These are phyloP conservation scores for Botrytis medusae DNA, from an alignment of 2,329 filamentous ascomycete genomes.

Conservation along the genomic window DNA sequence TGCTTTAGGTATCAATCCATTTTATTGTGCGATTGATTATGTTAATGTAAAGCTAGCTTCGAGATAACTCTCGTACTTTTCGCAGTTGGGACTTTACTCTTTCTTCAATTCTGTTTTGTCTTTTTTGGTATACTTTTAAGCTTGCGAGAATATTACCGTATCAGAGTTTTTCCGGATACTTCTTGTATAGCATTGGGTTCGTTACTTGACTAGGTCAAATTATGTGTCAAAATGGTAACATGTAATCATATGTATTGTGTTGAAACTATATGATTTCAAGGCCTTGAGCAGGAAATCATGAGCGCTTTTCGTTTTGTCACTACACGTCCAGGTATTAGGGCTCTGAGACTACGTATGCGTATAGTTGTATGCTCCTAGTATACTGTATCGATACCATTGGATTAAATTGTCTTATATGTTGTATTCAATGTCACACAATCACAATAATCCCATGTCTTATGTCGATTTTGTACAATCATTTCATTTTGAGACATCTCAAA, in stretches of 20 bases:
- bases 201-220: background rate
- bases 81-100: background rate
- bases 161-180: rapidly evolving
- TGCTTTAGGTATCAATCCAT: background rate
- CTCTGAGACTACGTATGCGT: background rate
- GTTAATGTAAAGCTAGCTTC: background rate
- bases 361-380: background rate
- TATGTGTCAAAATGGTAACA: background rate
- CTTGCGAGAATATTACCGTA: background rate
- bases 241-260: background rate
- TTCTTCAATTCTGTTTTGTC: background rate
- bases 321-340: background rate
- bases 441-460: background rate
- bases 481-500: background rate
- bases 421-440: background rate
- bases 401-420: background rate
- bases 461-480: background rate
- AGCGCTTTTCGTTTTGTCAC: background rate
- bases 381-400: background rate
- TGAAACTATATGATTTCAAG: background rate
- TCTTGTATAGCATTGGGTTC: rapidly evolving
- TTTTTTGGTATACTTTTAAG: background rate
- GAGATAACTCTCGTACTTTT: background rate
- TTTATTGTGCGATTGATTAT: background rate
- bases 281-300: background rate